phyloP scores from a whole-genome alignment of 1,284 basidiomycete species.

The Athelia sp. region DNA sequence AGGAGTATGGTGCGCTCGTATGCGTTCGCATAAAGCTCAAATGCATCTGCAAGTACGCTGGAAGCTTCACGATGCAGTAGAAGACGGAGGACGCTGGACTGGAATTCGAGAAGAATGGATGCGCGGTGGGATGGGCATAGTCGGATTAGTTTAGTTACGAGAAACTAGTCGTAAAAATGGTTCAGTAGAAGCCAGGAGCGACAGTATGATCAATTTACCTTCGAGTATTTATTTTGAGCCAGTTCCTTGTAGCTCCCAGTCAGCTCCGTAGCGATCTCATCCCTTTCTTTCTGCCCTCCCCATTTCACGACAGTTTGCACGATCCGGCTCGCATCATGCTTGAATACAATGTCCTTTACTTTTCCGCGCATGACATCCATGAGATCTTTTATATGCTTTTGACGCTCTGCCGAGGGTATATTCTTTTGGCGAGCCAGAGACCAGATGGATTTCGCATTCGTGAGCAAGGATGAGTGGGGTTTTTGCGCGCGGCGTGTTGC shows the following conservation, averaged over 20 bases:
- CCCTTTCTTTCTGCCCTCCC: slow-evolving; percentile 72
- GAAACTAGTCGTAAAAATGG: slow-evolving; percentile 48
- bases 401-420: slow-evolving; percentile 65
- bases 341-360: slow-evolving; percentile 80
- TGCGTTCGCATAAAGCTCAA: slow-evolving; percentile 79
- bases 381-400: slow-evolving; percentile 65
- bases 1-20: slow-evolving; percentile 77
- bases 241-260: slow-evolving; percentile 75
- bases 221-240: slow-evolving; percentile 85
- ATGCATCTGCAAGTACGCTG: slow-evolving; percentile 78
- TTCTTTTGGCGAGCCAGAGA: slow-evolving; percentile 75
- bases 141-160: slow-evolving; percentile 80
- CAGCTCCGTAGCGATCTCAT: slow-evolving; percentile 77
- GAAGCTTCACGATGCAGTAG: slow-evolving; percentile 82
- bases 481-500: slow-evolving; percentile 70
- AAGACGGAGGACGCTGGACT: slow-evolving; percentile 66
- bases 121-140: slow-evolving; percentile 68
- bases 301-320: slow-evolving; percentile 85
- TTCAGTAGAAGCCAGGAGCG: not conserved
- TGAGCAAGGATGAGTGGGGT: slow-evolving; percentile 70
- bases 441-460: slow-evolving; percentile 78
- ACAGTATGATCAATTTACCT: too few species aligned
- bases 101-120: slow-evolving; percentile 73
- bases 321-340: slow-evolving; percentile 87
- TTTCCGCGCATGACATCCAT: slow-evolving; percentile 74